Conservation (phyloP, 2,329 filamentous ascomycete species). For the Phialocephala sp. region DNA sequence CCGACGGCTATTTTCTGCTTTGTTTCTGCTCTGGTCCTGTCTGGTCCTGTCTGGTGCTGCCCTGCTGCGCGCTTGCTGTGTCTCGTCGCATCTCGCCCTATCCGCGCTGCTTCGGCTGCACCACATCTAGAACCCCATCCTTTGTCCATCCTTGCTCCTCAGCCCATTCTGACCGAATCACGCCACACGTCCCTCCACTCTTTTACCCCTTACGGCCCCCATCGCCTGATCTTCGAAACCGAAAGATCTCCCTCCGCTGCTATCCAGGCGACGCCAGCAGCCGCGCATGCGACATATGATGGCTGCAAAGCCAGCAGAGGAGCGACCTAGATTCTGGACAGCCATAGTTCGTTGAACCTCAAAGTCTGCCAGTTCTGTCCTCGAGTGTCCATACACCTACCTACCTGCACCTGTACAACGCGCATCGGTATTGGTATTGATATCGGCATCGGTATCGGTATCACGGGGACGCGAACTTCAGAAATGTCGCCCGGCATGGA, state of each 20-base stretch:
- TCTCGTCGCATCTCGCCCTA: background rate
- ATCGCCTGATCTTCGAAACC: slow-evolving; percentile 22
- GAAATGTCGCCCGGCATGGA: slow-evolving; percentile 32
- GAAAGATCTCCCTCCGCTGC: background rate
- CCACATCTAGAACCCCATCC: slow-evolving; percentile 22
- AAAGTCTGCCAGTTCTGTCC: background rate
- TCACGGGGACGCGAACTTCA: background rate
- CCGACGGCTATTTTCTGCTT: slow-evolving; percentile 1
- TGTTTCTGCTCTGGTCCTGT: background rate
- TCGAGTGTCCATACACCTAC: background rate
- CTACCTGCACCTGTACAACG: background rate
- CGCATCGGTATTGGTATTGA: background rate
- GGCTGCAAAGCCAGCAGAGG: background rate
- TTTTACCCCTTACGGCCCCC: slow-evolving; percentile 8
- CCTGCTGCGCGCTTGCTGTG: background rate
- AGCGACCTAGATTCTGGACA: background rate
- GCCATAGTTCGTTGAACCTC: slow-evolving; percentile 3
- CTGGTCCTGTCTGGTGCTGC: background rate
- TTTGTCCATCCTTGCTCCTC: slow-evolving; percentile 15
- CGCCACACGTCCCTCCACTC: slow-evolving; percentile 24
- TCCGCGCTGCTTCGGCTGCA: background rate
- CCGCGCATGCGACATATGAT: background rate
- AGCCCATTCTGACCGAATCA: slow-evolving; percentile 23
- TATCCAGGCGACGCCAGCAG: too few species aligned
- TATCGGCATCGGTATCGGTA: slow-evolving; percentile 1